Percentiles rank a stretch among this genome's conserved stretches.
Conservation (phyloP, 257 asterid genomes). For the Eustoma russellianum region DNA sequence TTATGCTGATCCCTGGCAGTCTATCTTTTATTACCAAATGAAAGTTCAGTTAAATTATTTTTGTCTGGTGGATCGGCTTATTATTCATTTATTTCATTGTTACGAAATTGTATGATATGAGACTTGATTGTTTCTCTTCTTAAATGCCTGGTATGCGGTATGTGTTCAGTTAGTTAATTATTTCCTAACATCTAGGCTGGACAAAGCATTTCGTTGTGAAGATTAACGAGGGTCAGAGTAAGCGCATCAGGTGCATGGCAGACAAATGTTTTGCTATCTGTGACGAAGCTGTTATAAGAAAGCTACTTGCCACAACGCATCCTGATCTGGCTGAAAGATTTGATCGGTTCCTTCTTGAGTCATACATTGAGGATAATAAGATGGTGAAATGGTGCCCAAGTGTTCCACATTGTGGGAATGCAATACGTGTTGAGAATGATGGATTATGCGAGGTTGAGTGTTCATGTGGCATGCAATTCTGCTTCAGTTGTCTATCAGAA, state of each 20-base stretch:
- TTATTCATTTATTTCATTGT: no score
- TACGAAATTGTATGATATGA: no score
- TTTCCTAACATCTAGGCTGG: conserved; percentile 57
- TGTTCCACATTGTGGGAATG: conserved; percentile 96
- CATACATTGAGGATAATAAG: conserved; percentile 93
- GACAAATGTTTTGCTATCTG: conserved; percentile 84
- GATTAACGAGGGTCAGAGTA: conserved; percentile 95
- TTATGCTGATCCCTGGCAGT: no score
- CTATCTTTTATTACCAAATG: no score
- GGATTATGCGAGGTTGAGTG: conserved; percentile 92
- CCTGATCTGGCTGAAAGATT: conserved; percentile 85
- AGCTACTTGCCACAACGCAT: conserved; percentile 49
- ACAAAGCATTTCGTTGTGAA: conserved; percentile 92
- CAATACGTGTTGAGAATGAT: conserved; percentile 78
- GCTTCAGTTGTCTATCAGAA: conserved; percentile 85
- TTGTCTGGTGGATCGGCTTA: no score
- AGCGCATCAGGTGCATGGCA: conserved; percentile 95
- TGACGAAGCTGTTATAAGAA: conserved; percentile 62
- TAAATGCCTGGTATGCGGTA: no score
- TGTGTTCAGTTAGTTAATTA: neutral
- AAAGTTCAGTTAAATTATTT: no score
- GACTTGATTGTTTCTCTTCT: no score
- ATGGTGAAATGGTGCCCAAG: conserved; percentile 99
- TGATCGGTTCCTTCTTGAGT: conserved; percentile 90
- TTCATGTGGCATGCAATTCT: conserved; percentile 86